Conservation (phyloP, 2,329 filamentous ascomycete genomes). For the Cryphonectria carpinicola region DNA sequence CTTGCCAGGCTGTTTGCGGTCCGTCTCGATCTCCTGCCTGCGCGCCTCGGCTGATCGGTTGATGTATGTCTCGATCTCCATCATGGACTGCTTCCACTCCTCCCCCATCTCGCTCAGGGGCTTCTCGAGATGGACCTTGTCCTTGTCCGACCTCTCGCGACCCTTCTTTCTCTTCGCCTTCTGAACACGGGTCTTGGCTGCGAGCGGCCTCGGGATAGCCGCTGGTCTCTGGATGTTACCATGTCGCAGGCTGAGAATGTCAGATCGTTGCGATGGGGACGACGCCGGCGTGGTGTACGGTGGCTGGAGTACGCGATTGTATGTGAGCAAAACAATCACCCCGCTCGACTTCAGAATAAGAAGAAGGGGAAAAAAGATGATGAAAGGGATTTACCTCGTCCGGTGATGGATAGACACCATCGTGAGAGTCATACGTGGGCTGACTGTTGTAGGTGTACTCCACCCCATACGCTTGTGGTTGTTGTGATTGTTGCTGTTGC, state of each 20-base stretch:
- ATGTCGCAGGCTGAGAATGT: conserved; percentile 45
- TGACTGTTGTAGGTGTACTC: conserved; percentile 19
- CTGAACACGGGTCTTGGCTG: conserved; percentile 33
- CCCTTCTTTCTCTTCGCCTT: conserved; percentile 48
- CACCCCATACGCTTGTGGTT: conserved; percentile 27
- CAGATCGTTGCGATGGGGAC: conserved; percentile 48
- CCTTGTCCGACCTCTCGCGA: conserved; percentile 48
- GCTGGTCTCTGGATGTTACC: conserved; percentile 33
- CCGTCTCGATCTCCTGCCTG: conserved; percentile 67
- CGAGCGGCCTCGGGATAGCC: conserved; percentile 31
- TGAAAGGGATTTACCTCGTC: conserved; percentile 3
- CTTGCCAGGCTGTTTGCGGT: conserved; percentile 68
- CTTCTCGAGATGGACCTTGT: conserved; percentile 51
- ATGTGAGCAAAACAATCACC: conserved; percentile 18
- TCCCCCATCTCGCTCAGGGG: conserved; percentile 75
- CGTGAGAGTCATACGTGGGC: conserved; percentile 29
- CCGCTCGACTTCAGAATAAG: neutral
- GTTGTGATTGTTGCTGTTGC: conserved; percentile 32
- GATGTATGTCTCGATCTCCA: conserved; percentile 82
- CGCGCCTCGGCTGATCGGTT: conserved; percentile 70
- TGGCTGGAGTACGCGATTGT: conserved; percentile 33
- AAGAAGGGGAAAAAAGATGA: neutral
- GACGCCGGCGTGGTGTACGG: conserved; percentile 56
- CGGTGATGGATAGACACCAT: conserved; percentile 31
- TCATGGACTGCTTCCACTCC: conserved; percentile 59